Evolutionary conservation across 2,329 filamentous ascomycete genomes (phyloP).

Genomic region (Colletotrichum liaoningense): DNA sequence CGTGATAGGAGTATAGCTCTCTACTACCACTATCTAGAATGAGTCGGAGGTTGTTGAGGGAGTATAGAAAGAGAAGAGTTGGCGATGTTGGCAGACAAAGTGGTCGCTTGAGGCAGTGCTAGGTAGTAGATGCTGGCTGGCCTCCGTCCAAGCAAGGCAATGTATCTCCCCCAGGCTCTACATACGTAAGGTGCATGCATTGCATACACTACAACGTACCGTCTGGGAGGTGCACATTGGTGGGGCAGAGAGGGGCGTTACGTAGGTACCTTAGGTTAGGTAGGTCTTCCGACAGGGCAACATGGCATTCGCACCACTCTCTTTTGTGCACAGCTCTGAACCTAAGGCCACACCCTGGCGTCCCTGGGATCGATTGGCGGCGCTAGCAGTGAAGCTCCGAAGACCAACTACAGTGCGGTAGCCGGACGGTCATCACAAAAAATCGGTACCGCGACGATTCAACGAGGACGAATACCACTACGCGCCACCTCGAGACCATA

Average conservation of each 20-base stretch:
- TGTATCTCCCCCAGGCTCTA: slow-evolving; percentile 7
- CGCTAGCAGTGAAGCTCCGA: slow-evolving; percentile 24
- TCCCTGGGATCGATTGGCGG: neutral
- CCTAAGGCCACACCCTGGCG: slow-evolving; percentile 32
- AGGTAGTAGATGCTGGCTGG: neutral
- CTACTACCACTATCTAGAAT: slow-evolving; percentile 78
- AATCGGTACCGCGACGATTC: slow-evolving; percentile 20
- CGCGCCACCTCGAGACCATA: slow-evolving; percentile 1
- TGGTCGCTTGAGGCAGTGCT: slow-evolving; percentile 23
- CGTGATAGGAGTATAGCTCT: slow-evolving; percentile 92
- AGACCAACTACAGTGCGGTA: slow-evolving; percentile 23
- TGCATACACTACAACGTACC: slow-evolving; percentile 10
- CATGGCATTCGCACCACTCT: neutral
- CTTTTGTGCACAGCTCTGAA: neutral
- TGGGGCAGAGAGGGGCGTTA: slow-evolving; percentile 27
- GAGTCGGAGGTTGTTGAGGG: slow-evolving; percentile 3
- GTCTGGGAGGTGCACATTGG: slow-evolving; percentile 12
- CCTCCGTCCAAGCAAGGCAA: slow-evolving; percentile 17
- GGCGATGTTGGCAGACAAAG: slow-evolving; percentile 9
- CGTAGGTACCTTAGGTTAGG: slow-evolving; percentile 18
- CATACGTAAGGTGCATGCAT: slow-evolving; percentile 19
- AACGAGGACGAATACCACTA: slow-evolving; percentile 2
- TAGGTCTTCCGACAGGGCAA: neutral
- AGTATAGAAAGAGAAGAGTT: neutral
- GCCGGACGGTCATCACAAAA: slow-evolving; percentile 20